Base-by-base conservation (phyloP, 2,329 filamentous ascomycete species). In the Calonectria hongkongensis region DNA sequence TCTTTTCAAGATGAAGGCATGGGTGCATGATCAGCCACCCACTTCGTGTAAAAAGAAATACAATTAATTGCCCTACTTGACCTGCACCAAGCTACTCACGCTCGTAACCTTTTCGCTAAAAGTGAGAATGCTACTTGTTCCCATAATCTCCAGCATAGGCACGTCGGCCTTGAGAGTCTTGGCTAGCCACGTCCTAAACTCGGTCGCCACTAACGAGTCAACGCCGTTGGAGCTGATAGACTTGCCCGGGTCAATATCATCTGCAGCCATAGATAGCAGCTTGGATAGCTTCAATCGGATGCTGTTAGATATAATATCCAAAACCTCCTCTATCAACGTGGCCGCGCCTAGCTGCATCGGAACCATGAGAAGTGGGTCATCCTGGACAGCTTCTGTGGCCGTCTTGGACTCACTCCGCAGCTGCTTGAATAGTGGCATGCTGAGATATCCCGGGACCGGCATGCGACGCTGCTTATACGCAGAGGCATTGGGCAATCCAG, bases 341-440 rank as follows among this genome's bases (percentile, higher is more conserved):
- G 2, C n/a, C 16, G 54, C 4, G 12, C 33, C 16, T 13, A 58
- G 33, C 13, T 58, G 54, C 54, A 58, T 58, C 33, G 54, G 54
- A 12, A 48, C 43, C 28, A 64, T 64, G 8, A 64, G 60, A 25
- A 64, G 41, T 16, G 60, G 39, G n/a, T 64, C 60, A 39, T 64
- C 60, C 45, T 68, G 54, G 33, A 58, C 30, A 6, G 54, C 54
- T 41, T 41, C 54, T 5, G 54, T 58, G 12, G 54, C 33, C n/a
- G 54, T 58, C 21, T 58, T 58, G 13, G 54, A 58, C 33, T 58
- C 54, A 13, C 54, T 58, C 2, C 54, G 68, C 39, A 70, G 28
- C 30, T 74, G 64, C 10, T 66, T 66, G 47, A 66, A 66, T 6
- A 66, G 21, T 4, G 64, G 64, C 64, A 66, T 54, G 36, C 36